Percentiles rank a stretch among this genome's conserved stretches.
Evolutionary conservation across 1,284 basidiomycete species (phyloP).

Genomic region (Mycosarcoma maydis): DNA sequence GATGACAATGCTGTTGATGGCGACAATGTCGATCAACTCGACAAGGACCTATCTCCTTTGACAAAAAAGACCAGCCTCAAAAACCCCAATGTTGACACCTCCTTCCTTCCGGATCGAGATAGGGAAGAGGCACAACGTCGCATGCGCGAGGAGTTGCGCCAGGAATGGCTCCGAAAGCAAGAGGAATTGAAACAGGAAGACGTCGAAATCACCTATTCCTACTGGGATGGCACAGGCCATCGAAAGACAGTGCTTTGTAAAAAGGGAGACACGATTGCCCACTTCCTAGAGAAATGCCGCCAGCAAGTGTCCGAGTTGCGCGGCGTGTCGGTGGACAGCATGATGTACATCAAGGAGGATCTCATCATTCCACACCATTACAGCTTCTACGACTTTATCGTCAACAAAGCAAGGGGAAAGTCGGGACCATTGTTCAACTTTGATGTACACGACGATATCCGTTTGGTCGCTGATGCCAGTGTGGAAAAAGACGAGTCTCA

Average conservation of each 20-base stretch:
- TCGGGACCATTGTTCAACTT: constrained; percentile 98
- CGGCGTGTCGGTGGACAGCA: constrained; percentile 87
- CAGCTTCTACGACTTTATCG: constrained; percentile 97
- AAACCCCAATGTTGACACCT: constrained; percentile 96
- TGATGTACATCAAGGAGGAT: constrained; percentile 90
- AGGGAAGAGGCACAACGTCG: constrained; percentile 89
- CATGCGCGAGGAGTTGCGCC: constrained; percentile 85
- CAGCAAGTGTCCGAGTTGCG: constrained; percentile 91
- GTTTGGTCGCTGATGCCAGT: constrained; percentile 91
- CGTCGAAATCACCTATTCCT: constrained; percentile 92
- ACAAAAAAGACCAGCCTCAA: constrained; percentile 78
- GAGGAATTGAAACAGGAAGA: constrained; percentile 87
- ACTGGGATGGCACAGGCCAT: constrained; percentile 98
- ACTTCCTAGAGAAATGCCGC: constrained; percentile 90
- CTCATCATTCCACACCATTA: constrained; percentile 76
- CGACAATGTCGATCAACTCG: constrained; percentile 7
- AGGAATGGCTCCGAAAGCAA: constrained; percentile 90
- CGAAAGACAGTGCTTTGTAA: constrained; percentile 93
- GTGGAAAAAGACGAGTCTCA: constrained; percentile 98
- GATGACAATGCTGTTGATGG: constrained; percentile 8
- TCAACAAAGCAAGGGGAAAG: constrained; percentile 97
- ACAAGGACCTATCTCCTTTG: background rate
- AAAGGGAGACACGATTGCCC: constrained; percentile 92
- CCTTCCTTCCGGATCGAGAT: constrained; percentile 95
- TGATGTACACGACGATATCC: constrained; percentile 98